Evolutionary conservation across 352 stramenopile genomes (phyloP).

Genomic region (Phytopythium oedochilum): DNA sequence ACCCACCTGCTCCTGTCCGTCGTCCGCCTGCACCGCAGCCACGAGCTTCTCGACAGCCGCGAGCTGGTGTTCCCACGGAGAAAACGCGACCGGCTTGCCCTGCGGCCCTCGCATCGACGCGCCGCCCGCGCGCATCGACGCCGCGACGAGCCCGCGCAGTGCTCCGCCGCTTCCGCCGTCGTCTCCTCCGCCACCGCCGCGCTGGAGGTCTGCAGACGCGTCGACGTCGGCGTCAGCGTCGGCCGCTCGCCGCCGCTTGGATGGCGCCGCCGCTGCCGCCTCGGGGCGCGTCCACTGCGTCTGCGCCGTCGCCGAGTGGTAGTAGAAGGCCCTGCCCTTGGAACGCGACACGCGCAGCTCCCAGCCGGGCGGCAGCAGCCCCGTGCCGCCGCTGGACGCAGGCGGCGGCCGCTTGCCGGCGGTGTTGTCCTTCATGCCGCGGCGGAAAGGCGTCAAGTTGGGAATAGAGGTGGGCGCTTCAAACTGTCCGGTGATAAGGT

Average conservation of each 20-base stretch:
- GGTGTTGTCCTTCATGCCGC: too few relatives aligned
- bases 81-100: slow-evolving; percentile 23
- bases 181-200: neutral
- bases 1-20: slow-evolving; percentile 1
- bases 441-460: too few relatives aligned
- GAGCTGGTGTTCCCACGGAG: slow-evolving; percentile 63
- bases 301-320: slow-evolving; percentile 36
- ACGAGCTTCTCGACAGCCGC: slow-evolving; percentile 52
- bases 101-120: slow-evolving; percentile 24
- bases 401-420: too few relatives aligned
- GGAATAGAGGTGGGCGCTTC: too few relatives aligned
- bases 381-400: neutral
- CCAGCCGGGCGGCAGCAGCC: slow-evolving; percentile 46
- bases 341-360: slow-evolving; percentile 61
- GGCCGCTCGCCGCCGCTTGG: slow-evolving; percentile 1
- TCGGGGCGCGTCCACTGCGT: slow-evolving; percentile 40
- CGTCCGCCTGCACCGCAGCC: slow-evolving; percentile 24
- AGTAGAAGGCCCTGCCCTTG: slow-evolving; percentile 72
- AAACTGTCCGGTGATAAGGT: too few relatives aligned
- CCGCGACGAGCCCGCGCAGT: slow-evolving; percentile 21
- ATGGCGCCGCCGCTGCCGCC: neutral
- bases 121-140: slow-evolving; percentile 57
- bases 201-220: too few relatives aligned
- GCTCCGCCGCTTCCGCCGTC: neutral
- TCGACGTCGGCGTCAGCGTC: too few relatives aligned